Evolutionary conservation across 1,139 yeast species (phyloP).

Genomic region (Zhuliangozyma parablackwelliae): DNA sequence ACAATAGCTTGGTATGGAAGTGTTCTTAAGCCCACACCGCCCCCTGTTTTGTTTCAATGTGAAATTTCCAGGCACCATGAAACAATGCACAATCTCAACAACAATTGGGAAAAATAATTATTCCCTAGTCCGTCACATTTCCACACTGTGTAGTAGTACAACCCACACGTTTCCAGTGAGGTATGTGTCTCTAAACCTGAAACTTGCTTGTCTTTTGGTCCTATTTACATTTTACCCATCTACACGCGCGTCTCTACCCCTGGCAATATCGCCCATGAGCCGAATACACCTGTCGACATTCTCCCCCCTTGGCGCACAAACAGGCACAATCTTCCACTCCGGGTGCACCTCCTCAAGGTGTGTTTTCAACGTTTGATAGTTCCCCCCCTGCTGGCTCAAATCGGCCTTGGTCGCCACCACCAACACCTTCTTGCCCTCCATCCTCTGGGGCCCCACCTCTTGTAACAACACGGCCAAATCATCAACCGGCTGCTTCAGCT

Average conservation of each 20-base stretch:
- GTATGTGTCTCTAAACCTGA: no score
- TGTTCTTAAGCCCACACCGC: no score
- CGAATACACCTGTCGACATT: conserved; percentile 67
- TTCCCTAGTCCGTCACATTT: no score
- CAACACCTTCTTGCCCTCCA: conserved; percentile 56
- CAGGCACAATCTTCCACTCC: conserved; percentile 74
- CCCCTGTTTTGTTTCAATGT: no score
- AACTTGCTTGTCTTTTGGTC: no score
- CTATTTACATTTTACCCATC: no score
- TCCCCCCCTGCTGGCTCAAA: conserved; percentile 46
- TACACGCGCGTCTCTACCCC: conserved; percentile 1
- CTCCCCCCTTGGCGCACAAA: conserved; percentile 72
- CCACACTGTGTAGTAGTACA: no score
- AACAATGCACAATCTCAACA: no score
- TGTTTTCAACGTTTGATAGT: conserved; percentile 37
- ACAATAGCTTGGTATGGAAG: no score
- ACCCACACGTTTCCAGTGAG: no score
- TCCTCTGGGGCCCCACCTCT: conserved; percentile 67
- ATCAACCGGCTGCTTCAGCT: conserved; percentile 53
- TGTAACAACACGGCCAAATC: conserved; percentile 59
- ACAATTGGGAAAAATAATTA: no score
- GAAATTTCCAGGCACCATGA: no score
- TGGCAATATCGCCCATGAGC: conserved; percentile 66
- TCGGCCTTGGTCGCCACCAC: conserved; percentile 94
- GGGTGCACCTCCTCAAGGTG: conserved; percentile 32